Evolutionary conservation across 441 rosid genomes (phyloP).

Genomic region (Populus hybrid): DNA sequence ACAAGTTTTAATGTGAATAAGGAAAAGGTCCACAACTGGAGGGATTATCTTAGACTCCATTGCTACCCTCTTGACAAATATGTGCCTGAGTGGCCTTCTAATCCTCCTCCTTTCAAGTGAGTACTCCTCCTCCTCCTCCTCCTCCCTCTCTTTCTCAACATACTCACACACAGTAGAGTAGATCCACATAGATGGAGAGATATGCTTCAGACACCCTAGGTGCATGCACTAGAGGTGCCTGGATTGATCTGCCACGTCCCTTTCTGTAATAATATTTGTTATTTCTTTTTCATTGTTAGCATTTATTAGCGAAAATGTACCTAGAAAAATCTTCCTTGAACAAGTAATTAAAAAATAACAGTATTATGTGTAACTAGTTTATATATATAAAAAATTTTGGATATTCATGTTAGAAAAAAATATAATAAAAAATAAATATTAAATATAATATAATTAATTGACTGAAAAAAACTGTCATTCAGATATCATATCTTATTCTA

Average conservation of each 20-base stretch:
- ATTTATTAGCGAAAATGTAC: neutral
- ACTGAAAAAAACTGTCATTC: too few species aligned
- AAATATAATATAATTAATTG: too few species aligned
- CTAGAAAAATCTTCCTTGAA: neutral
- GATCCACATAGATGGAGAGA: neutral
- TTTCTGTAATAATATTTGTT: neutral
- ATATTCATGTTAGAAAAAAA: too few species aligned
- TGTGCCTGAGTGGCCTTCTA: conserved; percentile 46
- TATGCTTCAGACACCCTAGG: neutral
- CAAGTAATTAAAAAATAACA: neutral
- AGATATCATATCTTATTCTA: too few species aligned
- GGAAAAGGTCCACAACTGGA: conserved; percentile 53
- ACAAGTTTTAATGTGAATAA: conserved; percentile 50
- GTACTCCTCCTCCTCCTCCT: neutral
- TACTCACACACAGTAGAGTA: neutral
- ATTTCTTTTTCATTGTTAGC: neutral
- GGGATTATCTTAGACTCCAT: conserved; percentile 52
- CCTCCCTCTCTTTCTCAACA: neutral
- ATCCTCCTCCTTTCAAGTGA: conserved; percentile 50
- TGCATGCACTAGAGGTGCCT: neutral
- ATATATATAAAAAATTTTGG: too few species aligned
- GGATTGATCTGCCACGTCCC: neutral
- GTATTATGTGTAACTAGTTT: too few species aligned
- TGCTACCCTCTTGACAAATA: conserved; percentile 47
- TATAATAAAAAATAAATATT: too few species aligned